phyloP scores from a whole-genome alignment of 345 rosid species.

The Eucalyptus caleyi region DNA sequence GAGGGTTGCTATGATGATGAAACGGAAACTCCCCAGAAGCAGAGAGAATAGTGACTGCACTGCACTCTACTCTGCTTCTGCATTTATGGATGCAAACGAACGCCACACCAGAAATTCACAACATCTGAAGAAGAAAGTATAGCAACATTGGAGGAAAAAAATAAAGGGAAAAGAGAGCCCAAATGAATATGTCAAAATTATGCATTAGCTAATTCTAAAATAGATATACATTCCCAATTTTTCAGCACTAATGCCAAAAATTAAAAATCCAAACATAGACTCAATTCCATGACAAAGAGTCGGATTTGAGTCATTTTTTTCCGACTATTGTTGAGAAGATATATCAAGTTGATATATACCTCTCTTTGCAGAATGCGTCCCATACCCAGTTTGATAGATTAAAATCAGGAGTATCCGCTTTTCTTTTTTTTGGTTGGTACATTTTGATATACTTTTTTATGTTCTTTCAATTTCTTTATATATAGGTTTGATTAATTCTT shows the following conservation, averaged over 20 bases:
- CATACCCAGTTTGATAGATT: too few relatives aligned
- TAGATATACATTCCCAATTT: not conserved
- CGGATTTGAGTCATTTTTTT: not conserved
- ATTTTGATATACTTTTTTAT: not conserved
- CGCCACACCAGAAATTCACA: not conserved
- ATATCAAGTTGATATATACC: not conserved
- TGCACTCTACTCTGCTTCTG: not conserved
- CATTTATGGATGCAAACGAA: not conserved
- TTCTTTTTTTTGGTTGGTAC: fast-evolving
- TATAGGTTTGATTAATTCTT: not conserved
- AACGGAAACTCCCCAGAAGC: not conserved
- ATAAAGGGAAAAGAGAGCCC: not conserved
- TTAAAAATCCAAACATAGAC: not conserved
- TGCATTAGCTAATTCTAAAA: not conserved
- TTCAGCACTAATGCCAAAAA: not conserved
- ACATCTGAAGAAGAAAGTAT: not conserved
- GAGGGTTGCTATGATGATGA: not conserved
- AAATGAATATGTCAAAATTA: not conserved
- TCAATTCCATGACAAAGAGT: not conserved
- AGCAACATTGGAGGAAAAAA: not conserved
- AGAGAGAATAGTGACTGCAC: not conserved
- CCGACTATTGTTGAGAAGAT: not conserved
- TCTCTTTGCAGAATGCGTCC: not conserved
- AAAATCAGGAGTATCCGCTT: fast-evolving
- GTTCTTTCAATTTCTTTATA: not conserved